Evolutionary conservation across 2,329 filamentous ascomycete species (phyloP), one percentile per base, ranked within the genome.

Genomic region (Fusarium cicatricum): DNA sequence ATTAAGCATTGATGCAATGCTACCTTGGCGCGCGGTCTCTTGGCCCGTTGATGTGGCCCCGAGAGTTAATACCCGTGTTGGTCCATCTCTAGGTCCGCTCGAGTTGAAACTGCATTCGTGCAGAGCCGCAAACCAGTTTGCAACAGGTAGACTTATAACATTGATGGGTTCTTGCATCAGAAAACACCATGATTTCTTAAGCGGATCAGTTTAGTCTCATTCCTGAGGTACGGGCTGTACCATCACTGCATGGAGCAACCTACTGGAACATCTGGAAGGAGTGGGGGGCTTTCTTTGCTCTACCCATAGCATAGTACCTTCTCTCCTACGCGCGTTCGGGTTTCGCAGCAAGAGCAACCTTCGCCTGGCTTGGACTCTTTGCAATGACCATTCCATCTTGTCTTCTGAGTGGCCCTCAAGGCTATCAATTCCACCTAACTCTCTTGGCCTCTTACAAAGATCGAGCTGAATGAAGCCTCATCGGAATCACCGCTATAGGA

Each of bases 1-100:
- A 68, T 59, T 58, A 67, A 65, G 57, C 59, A 44, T 65, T 56
- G 49, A 60, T 67, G 66, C 56, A 52, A 68, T 68, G 62, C 60
- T 49, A 68, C 65, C 64, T 65, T 67, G 55, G 58, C n/a, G n/a
- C n/a, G n/a, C 64, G 59, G 51, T 59, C 51, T 52, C 58, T 64
- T 59, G 58, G 55, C 44, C 49, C 38, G 51, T 51, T 66, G 52
- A 56, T 57, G 42, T 57, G 31, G 38, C 23, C 37, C 46, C 37
- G 42, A 37, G 23, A 26, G 5, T 26, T 33, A 58, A 63, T 44
- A 49, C 51, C 51, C 37, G 51, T 49, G 37, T 42, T 16, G 50
- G 23, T 15, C 26, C 16, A 48, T 28, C 23, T 54, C 50, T 49
- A 31, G 37, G 50, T 42, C 31, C 29, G 43, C 28, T 32, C n/a